Evolutionary conservation across 2,329 filamentous ascomycete genomes (phyloP).

Genomic region (Microcera coccophila): DNA sequence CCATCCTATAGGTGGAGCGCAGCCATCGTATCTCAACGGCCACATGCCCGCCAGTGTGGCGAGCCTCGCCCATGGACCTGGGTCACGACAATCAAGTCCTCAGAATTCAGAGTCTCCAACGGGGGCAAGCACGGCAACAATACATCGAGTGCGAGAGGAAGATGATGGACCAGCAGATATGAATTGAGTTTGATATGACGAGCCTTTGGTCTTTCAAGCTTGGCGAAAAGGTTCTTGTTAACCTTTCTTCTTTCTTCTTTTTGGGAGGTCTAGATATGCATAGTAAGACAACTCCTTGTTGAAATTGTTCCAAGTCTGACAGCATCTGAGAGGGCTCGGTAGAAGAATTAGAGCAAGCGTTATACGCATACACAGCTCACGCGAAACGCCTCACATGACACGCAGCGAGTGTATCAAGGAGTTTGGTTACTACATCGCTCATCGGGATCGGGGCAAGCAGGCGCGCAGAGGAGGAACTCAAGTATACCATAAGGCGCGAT

Average conservation of each 20-base stretch:
- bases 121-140: conserved; percentile 37
- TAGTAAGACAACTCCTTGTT: background rate
- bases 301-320: background rate
- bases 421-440: conserved; percentile 18
- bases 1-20: conserved; percentile 20
- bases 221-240: conserved; percentile 10
- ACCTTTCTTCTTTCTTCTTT: too few relatives aligned
- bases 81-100: conserved; percentile 19
- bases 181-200: conserved; percentile 12
- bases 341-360: conserved; percentile 8
- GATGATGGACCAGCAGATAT: conserved; percentile 19
- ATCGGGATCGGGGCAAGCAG: conserved; percentile 14
- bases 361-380: conserved; percentile 12
- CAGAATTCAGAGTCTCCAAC: conserved; percentile 23
- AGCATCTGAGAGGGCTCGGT: background rate
- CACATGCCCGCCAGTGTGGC: conserved; percentile 29
- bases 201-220: background rate
- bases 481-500: conserved; percentile 20
- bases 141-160: conserved; percentile 28
- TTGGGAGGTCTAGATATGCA: background rate
- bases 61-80: conserved; percentile 21
- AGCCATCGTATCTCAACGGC: conserved; percentile 1
- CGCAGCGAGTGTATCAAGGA: conserved; percentile 15
- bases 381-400: conserved; percentile 15
- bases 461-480: conserved; percentile 15